phyloP scores from a whole-genome alignment of 2,329 filamentous ascomycete species.

The Phialophora verrucosa region DNA sequence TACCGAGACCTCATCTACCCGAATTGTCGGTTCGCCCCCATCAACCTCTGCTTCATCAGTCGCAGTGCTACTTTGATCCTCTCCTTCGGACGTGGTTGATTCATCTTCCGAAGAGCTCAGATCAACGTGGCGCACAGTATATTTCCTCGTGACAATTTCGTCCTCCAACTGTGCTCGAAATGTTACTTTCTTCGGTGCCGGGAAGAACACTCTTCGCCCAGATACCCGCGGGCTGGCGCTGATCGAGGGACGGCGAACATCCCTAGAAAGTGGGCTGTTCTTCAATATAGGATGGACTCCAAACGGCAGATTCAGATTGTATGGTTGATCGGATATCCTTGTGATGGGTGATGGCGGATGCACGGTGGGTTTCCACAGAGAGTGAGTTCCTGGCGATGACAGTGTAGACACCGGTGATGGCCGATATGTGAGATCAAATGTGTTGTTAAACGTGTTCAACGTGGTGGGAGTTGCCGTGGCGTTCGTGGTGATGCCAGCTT shows the following conservation, averaged over 20 bases:
- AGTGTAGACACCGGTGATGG: constrained; percentile 46
- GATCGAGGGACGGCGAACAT: constrained; percentile 47
- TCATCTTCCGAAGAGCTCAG: constrained; percentile 44
- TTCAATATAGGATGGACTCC: constrained; percentile 55
- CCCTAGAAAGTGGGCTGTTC: constrained; percentile 51
- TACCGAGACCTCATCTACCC: constrained; percentile 25
- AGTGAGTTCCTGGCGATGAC: constrained; percentile 41
- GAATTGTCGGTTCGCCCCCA: constrained; percentile 2
- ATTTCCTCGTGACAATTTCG: constrained; percentile 62
- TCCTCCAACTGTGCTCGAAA: constrained; percentile 64
- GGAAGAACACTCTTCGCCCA: constrained; percentile 55
- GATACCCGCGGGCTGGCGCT: constrained; percentile 45
- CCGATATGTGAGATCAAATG: constrained; percentile 56
- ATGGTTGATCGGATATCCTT: constrained; percentile 34
- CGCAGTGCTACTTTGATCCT: constrained; percentile 21
- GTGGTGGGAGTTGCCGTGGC: constrained; percentile 61
- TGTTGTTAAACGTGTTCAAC: constrained; percentile 67
- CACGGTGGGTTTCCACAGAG: constrained; percentile 26
- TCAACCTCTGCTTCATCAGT: constrained; percentile 12
- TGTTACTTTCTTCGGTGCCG: constrained; percentile 62
- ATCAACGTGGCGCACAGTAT: constrained; percentile 63
- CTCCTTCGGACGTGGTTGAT: constrained; percentile 23
- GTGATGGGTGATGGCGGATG: constrained; percentile 36
- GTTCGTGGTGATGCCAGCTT: constrained; percentile 9
- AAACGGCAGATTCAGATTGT: constrained; percentile 51